phyloP scores from a whole-genome alignment of 1,284 basidiomycete species.

The Melampsora abietis-canadensis region DNA sequence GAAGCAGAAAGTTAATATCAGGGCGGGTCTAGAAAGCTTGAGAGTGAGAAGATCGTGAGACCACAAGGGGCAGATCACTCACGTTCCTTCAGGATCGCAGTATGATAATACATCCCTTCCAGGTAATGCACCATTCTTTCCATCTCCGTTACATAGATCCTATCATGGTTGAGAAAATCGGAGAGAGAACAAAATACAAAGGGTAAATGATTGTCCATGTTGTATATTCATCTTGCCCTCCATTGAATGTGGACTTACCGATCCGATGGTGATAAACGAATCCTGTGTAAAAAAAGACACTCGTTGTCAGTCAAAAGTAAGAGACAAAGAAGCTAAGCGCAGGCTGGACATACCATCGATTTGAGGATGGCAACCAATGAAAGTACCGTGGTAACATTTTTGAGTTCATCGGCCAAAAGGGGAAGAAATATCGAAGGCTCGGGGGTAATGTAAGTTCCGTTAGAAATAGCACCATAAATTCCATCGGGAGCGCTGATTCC shows the following conservation, averaged over 20 bases:
- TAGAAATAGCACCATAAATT: constrained; percentile 14
- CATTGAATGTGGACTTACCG: constrained; percentile 3
- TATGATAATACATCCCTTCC: constrained; percentile 29
- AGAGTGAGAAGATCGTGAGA: not conserved
- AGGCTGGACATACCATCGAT: constrained; percentile 12
- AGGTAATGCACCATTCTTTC: constrained; percentile 24
- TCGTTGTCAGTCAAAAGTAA: not conserved
- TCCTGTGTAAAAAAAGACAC: constrained; percentile 2
- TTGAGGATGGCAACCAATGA: constrained; percentile 13
- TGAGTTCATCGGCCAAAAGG: constrained; percentile 9
- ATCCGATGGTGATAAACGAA: constrained; percentile 26
- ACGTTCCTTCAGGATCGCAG: constrained; percentile 36
- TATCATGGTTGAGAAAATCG: not conserved
- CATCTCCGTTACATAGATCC: constrained; percentile 32
- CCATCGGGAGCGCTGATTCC: constrained; percentile 22
- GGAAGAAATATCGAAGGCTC: constrained; percentile 18
- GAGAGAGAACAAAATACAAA: no score
- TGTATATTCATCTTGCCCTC: no score
- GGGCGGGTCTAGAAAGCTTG: not conserved
- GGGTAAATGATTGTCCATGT: no score
- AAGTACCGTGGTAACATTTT: constrained; percentile 37
- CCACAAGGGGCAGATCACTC: constrained; percentile 8
- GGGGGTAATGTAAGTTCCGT: constrained; percentile 32
- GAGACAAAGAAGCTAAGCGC: not conserved
- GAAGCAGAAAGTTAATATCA: not conserved